These are phyloP conservation scores for Aspergillus sp. DNA, from an alignment of 2,329 filamentous ascomycete species.

Conservation along the genomic window DNA sequence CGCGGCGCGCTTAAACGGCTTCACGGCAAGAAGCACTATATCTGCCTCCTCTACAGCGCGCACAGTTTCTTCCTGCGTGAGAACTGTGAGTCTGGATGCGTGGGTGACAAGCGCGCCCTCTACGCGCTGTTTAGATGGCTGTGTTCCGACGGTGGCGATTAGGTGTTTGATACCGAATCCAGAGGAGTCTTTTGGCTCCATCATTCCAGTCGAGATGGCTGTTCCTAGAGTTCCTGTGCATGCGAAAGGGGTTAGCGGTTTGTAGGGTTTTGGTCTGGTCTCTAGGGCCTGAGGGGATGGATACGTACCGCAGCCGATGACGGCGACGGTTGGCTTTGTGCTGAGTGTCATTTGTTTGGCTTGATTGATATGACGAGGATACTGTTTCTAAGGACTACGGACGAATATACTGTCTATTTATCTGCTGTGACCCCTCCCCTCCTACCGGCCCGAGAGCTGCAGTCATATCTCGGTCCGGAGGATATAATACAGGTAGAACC, in stretches of 20 bases:
- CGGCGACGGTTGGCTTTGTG: neutral
- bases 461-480: no score
- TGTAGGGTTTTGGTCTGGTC: neutral
- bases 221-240: neutral
- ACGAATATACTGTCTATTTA: no score
- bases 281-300: neutral
- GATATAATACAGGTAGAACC: no score
- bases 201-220: neutral
- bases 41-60: slow-evolving; percentile 24
- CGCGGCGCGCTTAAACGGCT: slow-evolving; percentile 42
- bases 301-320: neutral
- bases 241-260: no score
- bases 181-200: neutral
- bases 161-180: neutral
- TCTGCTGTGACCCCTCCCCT: no score
- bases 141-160: neutral
- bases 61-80: slow-evolving; percentile 1
- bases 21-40: slow-evolving; percentile 45
- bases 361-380: no score
- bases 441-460: neutral
- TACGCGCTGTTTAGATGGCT: slow-evolving; percentile 1
- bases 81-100: neutral
- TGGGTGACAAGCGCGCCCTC: neutral
- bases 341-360: neutral
- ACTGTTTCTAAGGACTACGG: no score